phyloP scores from a whole-genome alignment of 495 filamentous ascomycete species.

The Massariosphaeria phaeospora region DNA sequence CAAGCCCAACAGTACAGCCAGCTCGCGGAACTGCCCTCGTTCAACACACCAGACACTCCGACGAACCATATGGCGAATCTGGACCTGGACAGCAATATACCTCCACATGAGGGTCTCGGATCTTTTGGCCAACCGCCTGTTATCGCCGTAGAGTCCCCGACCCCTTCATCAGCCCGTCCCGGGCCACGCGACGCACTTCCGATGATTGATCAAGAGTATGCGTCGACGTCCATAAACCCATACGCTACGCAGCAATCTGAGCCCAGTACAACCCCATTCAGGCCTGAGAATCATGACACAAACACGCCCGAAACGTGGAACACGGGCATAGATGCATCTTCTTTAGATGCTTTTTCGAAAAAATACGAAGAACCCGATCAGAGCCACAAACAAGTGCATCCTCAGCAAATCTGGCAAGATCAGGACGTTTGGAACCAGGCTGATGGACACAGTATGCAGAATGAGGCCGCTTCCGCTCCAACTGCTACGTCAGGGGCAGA shows the following conservation, averaged over 20 bases:
- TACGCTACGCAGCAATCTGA: too few species aligned
- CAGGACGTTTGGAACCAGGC: conserved; percentile 33
- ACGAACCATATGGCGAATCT: conserved; percentile 8
- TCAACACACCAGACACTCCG: conserved; percentile 23
- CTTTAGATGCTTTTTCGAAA: conserved; percentile 25
- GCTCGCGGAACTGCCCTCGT: conserved; percentile 26
- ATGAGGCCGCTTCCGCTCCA: conserved; percentile 16
- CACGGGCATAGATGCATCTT: conserved; percentile 28
- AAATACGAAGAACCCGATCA: conserved; percentile 25
- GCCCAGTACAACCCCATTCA: too few species aligned
- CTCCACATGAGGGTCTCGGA: conserved; percentile 2
- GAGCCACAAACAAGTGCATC: conserved; percentile 6
- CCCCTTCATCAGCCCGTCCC: conserved; percentile 11
- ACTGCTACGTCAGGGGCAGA: conserved; percentile 29
- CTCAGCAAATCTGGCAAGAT: conserved; percentile 29
- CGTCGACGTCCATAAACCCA: too few species aligned
- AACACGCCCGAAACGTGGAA: conserved; percentile 19
- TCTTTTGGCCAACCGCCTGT: conserved; percentile 22
- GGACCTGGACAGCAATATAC: conserved; percentile 1
- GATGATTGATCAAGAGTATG: too few species aligned
- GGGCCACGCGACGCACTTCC: too few species aligned
- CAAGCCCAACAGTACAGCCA: conserved; percentile 10
- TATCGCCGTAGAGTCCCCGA: conserved; percentile 25
- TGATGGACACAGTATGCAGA: conserved; percentile 29
- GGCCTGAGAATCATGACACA: too few species aligned